Evolutionary conservation across 2,329 filamentous ascomycete genomes (phyloP).

Genomic region (Parastagonospora nodorum): DNA sequence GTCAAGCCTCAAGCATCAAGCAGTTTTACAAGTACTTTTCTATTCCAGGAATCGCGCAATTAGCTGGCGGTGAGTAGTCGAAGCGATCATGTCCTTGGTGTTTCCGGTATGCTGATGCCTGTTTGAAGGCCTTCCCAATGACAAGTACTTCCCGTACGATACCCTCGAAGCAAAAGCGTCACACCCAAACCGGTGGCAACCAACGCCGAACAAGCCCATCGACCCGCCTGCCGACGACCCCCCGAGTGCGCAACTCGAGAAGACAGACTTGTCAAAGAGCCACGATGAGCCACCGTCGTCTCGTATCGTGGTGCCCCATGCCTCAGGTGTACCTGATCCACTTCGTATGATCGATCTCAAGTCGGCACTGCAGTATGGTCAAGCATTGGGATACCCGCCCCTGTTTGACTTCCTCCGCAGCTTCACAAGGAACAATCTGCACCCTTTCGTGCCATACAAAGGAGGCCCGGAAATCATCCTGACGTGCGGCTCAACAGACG

Average conservation of each 20-base stretch:
- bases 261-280: constrained; percentile 33
- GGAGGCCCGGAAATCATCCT: constrained; percentile 78
- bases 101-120: constrained; percentile 10
- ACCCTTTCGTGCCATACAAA: constrained; percentile 80
- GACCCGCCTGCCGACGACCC: constrained; percentile 46
- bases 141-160: constrained; percentile 85
- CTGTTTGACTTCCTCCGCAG: constrained; percentile 78
- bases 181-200: constrained; percentile 73
- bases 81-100: neutral
- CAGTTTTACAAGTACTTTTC: constrained; percentile 82
- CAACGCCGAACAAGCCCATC: constrained; percentile 67
- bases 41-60: constrained; percentile 65
- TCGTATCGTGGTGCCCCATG: constrained; percentile 75
- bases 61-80: constrained; percentile 60
- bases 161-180: constrained; percentile 84
- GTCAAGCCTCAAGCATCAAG: constrained; percentile 73
- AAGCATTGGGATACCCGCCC: constrained; percentile 79
- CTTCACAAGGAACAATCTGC: constrained; percentile 75
- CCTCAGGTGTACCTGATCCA: constrained; percentile 62
- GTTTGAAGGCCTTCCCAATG: constrained; percentile 73
- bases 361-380: constrained; percentile 85
- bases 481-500: constrained; percentile 84
- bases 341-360: constrained; percentile 77
- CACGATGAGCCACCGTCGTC: constrained; percentile 36
- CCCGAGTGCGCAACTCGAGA: constrained; percentile 29